Conservation (phyloP, 1,139 yeast genomes). For the Hansenula sp. region DNA sequence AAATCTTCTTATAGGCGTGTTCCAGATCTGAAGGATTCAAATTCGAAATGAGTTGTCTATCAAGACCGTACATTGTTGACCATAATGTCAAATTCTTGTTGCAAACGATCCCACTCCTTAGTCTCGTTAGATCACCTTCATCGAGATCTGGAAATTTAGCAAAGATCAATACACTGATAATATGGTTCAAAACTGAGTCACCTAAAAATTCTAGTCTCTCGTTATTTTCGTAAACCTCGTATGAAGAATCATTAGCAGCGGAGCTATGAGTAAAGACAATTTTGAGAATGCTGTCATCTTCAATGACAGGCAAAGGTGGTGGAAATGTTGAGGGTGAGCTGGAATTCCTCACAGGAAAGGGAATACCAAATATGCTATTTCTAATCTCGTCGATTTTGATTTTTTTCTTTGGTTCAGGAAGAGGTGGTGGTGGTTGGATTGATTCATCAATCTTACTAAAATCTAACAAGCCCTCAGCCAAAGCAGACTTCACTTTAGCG, state of each 20-base stretch:
- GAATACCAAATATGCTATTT: not conserved
- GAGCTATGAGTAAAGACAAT: slow-evolving; percentile 77
- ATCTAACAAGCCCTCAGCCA: not conserved
- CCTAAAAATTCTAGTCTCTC: slow-evolving; percentile 90
- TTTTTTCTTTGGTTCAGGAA: not conserved
- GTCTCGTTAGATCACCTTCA: slow-evolving; percentile 74
- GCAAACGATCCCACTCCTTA: slow-evolving; percentile 66
- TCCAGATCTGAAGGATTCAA: not conserved
- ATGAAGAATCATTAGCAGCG: slow-evolving; percentile 46
- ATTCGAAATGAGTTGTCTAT: slow-evolving; percentile 40
- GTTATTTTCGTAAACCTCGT: slow-evolving; percentile 55
- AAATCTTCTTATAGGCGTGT: slow-evolving; percentile 38
- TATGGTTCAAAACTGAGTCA: slow-evolving; percentile 67
- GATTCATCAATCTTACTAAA: not conserved
- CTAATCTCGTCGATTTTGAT: not conserved
- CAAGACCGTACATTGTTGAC: slow-evolving; percentile 57
- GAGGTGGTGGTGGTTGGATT: not conserved
- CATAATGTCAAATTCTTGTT: slow-evolving; percentile 63
- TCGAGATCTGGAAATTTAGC: slow-evolving; percentile 53
- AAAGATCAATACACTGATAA: slow-evolving; percentile 54
- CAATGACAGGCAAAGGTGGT: slow-evolving; percentile 3
- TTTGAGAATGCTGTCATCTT: not conserved
- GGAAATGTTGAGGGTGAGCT: not conserved
- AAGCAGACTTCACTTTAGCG: not conserved
- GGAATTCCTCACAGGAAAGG: not conserved